These are phyloP conservation scores for Piper longum DNA, from an alignment of 164 flowering plant genomes.

Conservation along the genomic window DNA sequence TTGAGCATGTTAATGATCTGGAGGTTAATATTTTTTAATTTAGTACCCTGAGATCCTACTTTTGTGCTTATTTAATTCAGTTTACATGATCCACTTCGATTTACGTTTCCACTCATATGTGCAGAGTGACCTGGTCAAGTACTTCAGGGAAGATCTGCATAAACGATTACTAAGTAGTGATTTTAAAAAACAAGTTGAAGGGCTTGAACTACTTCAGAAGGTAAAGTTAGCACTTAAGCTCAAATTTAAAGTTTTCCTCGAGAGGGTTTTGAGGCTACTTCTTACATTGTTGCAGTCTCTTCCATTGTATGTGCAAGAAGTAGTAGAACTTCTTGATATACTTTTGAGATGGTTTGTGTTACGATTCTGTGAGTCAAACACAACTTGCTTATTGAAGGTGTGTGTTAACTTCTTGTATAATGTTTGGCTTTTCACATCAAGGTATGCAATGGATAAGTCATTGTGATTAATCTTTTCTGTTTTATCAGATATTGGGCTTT, in stretches of 20 bases:
- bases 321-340: constrained; percentile 75
- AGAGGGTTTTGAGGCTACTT: not conserved
- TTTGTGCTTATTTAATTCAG: not conserved
- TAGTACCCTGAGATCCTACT: not conserved
- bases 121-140: constrained; percentile 79
- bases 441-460: too few species aligned
- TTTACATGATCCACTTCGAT: not conserved
- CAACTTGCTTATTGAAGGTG: constrained; percentile 95
- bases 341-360: constrained; percentile 87
- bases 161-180: constrained; percentile 72
- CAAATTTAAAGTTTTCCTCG: not conserved
- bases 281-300: constrained; percentile 41
- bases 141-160: constrained; percentile 84
- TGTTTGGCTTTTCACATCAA: not conserved
- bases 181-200: constrained; percentile 94
- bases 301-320: constrained; percentile 58
- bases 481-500: constrained; percentile 72
- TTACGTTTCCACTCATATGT: not conserved
- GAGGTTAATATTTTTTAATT: constrained; percentile 41
- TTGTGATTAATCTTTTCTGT: not conserved
- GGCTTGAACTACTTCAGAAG: constrained; percentile 91
- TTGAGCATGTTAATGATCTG: constrained; percentile 93
- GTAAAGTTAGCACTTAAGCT: constrained; percentile 19
- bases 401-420: not conserved
- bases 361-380: constrained; percentile 94